Conservation (phyloP, 208 protist species). For the Leishmania tarentolae region DNA sequence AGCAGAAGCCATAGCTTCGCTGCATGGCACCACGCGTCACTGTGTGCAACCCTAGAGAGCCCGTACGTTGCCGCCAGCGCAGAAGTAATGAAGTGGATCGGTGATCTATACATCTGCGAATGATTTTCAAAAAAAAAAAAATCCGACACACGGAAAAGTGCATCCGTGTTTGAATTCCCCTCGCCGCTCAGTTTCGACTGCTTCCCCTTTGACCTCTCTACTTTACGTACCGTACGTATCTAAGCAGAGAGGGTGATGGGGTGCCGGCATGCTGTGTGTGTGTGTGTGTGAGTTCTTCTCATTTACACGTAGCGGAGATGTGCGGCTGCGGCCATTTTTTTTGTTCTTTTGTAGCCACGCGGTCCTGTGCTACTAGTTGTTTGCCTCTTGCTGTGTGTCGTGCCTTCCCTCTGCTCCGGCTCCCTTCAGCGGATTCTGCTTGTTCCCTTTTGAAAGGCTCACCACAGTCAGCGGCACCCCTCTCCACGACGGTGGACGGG, state of each 20-base stretch:
- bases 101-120: background rate
- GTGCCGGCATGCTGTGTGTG: background rate
- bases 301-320: background rate
- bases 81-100: background rate
- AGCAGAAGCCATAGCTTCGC: background rate
- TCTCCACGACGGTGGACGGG: no score
- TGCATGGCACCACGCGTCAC: background rate
- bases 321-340: background rate
- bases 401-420: background rate
- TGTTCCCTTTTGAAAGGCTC: background rate
- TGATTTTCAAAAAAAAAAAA: background rate
- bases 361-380: background rate
- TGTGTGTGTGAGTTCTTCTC: background rate
- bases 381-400: background rate
- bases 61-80: background rate
- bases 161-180: background rate
- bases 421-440: background rate
- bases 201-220: background rate
- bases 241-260: background rate
- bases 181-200: background rate
- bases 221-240: background rate
- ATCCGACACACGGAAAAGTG: background rate
- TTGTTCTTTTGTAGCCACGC: background rate
- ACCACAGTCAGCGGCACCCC: background rate
- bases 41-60: background rate